These are phyloP conservation scores for Eutrema yunnanense DNA, from an alignment of 345 rosid species.

Conservation along the genomic window DNA sequence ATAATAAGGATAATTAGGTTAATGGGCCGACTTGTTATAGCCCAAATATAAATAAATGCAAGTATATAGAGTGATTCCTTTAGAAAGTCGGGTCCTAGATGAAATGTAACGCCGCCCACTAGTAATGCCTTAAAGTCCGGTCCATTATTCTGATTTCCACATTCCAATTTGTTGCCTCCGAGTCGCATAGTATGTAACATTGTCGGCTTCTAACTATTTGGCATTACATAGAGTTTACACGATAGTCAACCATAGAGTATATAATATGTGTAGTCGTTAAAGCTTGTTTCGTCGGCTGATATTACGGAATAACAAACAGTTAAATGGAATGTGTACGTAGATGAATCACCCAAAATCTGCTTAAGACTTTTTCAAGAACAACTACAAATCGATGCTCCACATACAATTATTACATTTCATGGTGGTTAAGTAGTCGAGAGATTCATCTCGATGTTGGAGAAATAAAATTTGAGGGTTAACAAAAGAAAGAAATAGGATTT, in stretches of 20 bases:
- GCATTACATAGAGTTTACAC: constrained; percentile 2
- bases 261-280: neutral
- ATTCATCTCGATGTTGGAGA: neutral
- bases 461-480: neutral
- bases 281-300: constrained; percentile 5
- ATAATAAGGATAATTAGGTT: too few relatives aligned
- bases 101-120: constrained; percentile 1
- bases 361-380: neutral
- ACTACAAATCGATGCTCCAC: neutral
- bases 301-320: neutral
- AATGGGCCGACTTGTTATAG: too few relatives aligned
- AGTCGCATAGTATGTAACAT: neutral
- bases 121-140: constrained; percentile 19
- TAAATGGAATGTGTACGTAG: neutral
- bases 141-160: neutral
- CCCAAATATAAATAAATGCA: too few relatives aligned
- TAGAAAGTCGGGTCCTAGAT: neutral
- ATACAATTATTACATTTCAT: neutral
- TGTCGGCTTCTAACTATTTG: neutral
- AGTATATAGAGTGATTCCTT: neutral
- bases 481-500: neutral
- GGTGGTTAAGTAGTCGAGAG: neutral
- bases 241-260: constrained; percentile 8
- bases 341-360: neutral
- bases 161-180: too few relatives aligned